These are phyloP conservation scores for Thraustotheca clavata DNA, from an alignment of 352 stramenopile species.

Conservation along the genomic window DNA sequence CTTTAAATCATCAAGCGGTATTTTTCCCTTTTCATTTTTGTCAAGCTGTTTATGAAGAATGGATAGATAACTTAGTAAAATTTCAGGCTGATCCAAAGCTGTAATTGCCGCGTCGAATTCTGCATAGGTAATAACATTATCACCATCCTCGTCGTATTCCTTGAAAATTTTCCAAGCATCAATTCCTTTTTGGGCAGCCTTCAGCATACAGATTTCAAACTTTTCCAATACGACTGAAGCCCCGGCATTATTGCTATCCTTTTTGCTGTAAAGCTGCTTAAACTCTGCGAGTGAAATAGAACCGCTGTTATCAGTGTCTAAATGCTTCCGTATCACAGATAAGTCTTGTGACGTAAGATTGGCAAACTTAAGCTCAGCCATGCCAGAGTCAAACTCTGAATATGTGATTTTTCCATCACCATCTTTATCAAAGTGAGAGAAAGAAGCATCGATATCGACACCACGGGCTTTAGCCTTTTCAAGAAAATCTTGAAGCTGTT, in stretches of 20 bases:
- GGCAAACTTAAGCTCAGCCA: constrained; percentile 38
- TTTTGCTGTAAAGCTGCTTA: constrained; percentile 31
- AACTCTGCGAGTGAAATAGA: constrained; percentile 56
- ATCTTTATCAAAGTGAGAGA: constrained; percentile 68
- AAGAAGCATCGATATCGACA: constrained; percentile 41
- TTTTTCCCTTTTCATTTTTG: constrained; percentile 44
- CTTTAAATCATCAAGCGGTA: constrained; percentile 23
- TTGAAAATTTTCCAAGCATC: constrained; percentile 27
- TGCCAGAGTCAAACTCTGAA: constrained; percentile 31
- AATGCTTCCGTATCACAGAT: constrained; percentile 27
- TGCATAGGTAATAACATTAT: constrained; percentile 39
- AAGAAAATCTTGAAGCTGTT: constrained; percentile 41
- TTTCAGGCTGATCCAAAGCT: constrained; percentile 24
- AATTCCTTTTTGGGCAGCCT: constrained; percentile 33
- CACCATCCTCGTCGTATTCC: constrained; percentile 34
- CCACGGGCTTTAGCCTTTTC: constrained; percentile 34
- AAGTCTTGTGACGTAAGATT: constrained; percentile 36
- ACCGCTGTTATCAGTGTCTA: constrained; percentile 43
- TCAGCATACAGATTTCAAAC: too few relatives aligned
- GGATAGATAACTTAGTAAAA: too few relatives aligned
- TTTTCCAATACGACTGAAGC: too few relatives aligned
- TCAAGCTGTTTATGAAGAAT: constrained; percentile 71
- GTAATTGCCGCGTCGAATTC: constrained; percentile 47
- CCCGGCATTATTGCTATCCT: background rate
- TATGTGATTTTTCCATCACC: constrained; percentile 6